Base-by-base conservation (phyloP, 768 basidiomycete genomes). In the Collybia mongolica region DNA sequence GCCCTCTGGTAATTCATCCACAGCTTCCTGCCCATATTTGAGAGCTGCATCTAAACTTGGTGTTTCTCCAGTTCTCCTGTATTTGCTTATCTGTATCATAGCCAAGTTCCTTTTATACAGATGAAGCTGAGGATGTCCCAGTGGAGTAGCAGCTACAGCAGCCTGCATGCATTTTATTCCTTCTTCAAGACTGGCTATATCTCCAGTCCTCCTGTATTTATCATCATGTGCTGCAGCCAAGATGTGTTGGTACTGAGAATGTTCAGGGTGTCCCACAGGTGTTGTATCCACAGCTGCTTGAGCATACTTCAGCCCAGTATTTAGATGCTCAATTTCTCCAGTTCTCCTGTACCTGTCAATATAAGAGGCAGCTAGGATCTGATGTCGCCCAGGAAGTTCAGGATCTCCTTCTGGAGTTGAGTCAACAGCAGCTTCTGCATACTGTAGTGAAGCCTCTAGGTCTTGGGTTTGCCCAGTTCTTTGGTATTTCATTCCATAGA, bases 71-170 rank as follows among this genome's bases (percentile, higher is more conserved):
- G 32, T 32, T 12, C 32, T 32, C 32, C 32, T 32, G 32, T 32
- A 32, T 14, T 14, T 32, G 3, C 9, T 32, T 32, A 32, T 32
- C 14, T 32, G 48, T 3, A 37, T 15, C 8, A 20, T 18, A 6
- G 46, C 43, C 18, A 52, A 35, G 29, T 24, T 35, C 26, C 38
- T 17, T 29, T 55, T 46, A 7, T 38, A 32, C 6, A 44, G 42
- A 36, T 46, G 28, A 17, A 52, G 46, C 11, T 38, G 20, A 8
- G 40, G 42, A 39, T 55, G 39, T 17, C 28, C 43, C 26, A 19
- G 26, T 14, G 46, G 43, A 11, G 43, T 45, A 5, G 20, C 22
- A 29, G 43, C 42, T 2, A 49, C 15, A 23, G 47, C 39, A 18
- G 47, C 35, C 28, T 53, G 17, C 20, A 17, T 9, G 14, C 24